Evolutionary conservation across 2,329 filamentous ascomycete species (phyloP).

Genomic region (Penicillium vulpinum): DNA sequence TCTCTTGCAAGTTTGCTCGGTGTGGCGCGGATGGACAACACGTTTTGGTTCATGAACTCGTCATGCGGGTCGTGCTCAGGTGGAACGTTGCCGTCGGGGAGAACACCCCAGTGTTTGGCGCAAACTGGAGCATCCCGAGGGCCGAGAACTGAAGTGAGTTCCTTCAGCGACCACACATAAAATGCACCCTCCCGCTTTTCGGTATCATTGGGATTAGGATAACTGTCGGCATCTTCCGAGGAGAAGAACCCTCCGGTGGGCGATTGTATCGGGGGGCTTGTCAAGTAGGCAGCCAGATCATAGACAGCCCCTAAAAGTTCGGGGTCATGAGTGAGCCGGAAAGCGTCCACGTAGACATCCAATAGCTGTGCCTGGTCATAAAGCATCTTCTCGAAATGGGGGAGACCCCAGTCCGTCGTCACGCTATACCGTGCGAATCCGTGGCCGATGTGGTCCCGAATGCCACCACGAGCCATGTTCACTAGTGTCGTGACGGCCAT

Average conservation of each 20-base stretch:
- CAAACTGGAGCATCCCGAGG: slow-evolving; percentile 69
- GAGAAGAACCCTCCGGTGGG: slow-evolving; percentile 76
- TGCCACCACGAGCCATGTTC: slow-evolving; percentile 71
- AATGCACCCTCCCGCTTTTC: slow-evolving; percentile 90
- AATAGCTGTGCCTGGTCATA: slow-evolving; percentile 89
- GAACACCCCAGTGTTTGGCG: slow-evolving; percentile 81
- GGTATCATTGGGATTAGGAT: slow-evolving; percentile 68
- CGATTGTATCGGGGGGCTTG: slow-evolving; percentile 66
- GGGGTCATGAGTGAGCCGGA: slow-evolving; percentile 65
- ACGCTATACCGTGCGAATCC: slow-evolving; percentile 85
- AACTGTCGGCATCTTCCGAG: slow-evolving; percentile 87
- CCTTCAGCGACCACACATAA: slow-evolving; percentile 89
- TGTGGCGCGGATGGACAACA: slow-evolving; percentile 70
- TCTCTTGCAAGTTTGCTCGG: slow-evolving; percentile 70
- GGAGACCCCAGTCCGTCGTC: slow-evolving; percentile 87
- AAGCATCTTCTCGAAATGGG: slow-evolving; percentile 96
- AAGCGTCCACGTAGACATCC: slow-evolving; percentile 81
- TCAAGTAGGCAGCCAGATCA: slow-evolving; percentile 85
- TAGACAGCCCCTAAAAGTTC: slow-evolving; percentile 77
- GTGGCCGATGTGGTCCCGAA: slow-evolving; percentile 73
- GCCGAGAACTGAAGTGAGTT: slow-evolving; percentile 75
- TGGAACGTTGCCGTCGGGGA: slow-evolving; percentile 80
- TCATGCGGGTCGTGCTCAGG: slow-evolving; percentile 83
- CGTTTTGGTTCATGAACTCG: slow-evolving; percentile 93
- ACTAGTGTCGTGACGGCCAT: slow-evolving; percentile 82